These are phyloP conservation scores for Neoascochyta sp. DNA, from an alignment of 2,329 filamentous ascomycete genomes.

Conservation along the genomic window DNA sequence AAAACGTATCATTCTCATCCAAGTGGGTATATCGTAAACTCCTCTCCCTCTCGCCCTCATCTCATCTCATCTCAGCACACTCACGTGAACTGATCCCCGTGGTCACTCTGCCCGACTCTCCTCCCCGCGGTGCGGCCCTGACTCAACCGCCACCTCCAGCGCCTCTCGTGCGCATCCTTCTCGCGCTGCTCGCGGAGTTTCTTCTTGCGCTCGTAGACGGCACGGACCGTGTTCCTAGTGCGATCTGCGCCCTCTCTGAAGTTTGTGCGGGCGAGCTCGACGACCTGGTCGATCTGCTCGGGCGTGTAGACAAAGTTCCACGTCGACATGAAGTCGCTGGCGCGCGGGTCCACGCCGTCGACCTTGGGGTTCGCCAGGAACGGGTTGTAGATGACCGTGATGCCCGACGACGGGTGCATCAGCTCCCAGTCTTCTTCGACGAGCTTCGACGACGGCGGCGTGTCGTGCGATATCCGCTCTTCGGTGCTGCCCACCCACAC, in stretches of 20 bases:
- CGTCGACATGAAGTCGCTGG: slow-evolving; percentile 82
- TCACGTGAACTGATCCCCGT: slow-evolving; percentile 63
- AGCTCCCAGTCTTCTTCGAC: slow-evolving; percentile 63
- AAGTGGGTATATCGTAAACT: slow-evolving; percentile 6
- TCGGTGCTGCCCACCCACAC: slow-evolving; percentile 87
- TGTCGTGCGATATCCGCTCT: slow-evolving; percentile 59
- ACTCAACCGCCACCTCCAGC: slow-evolving; percentile 41
- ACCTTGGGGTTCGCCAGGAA: slow-evolving; percentile 79
- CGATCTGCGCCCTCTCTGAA: slow-evolving; percentile 77
- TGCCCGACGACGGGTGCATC: slow-evolving; percentile 73
- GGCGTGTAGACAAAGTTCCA: slow-evolving; percentile 98
- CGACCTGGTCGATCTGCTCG: slow-evolving; percentile 81
- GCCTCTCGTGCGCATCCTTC: slow-evolving; percentile 37
- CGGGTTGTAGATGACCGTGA: slow-evolving; percentile 87
- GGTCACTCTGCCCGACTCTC: slow-evolving; percentile 53
- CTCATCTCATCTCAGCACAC: not conserved
- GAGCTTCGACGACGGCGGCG: slow-evolving; percentile 53
- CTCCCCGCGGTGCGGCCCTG: slow-evolving; percentile 51
- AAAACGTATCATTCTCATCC: slow-evolving; percentile 11
- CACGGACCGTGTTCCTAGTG: slow-evolving; percentile 73
- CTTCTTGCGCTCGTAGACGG: slow-evolving; percentile 92
- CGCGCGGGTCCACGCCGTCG: slow-evolving; percentile 75
- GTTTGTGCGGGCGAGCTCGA: slow-evolving; percentile 78
- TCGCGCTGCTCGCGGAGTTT: slow-evolving; percentile 57
- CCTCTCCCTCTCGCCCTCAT: not conserved